phyloP scores from a whole-genome alignment of 2,329 filamentous ascomycete species.

The Sporothrix euskadiensis region DNA sequence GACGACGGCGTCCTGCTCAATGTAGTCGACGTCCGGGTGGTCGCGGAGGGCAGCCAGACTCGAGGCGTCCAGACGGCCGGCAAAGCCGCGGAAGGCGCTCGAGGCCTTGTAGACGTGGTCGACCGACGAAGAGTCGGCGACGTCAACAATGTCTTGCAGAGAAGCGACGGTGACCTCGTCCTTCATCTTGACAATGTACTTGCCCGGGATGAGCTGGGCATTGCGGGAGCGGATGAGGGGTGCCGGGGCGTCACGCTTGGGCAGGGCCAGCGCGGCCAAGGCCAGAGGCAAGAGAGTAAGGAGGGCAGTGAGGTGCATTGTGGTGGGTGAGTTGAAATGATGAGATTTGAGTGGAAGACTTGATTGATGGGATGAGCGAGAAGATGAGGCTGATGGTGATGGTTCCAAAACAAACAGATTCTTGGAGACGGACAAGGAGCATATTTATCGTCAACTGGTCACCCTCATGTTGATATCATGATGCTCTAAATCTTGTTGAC shows the following conservation, averaged over 20 bases:
- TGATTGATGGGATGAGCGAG: background rate
- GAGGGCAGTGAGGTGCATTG: conserved; percentile 43
- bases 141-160: conserved; percentile 36
- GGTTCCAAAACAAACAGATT: background rate
- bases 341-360: background rate
- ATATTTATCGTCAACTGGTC: background rate
- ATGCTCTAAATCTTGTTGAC: background rate
- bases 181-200: conserved; percentile 51
- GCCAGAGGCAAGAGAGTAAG: conserved; percentile 43
- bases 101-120: conserved; percentile 36
- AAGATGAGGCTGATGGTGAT: background rate
- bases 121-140: conserved; percentile 27
- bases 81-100: conserved; percentile 38
- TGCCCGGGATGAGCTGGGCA: conserved; percentile 42
- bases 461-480: background rate
- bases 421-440: background rate
- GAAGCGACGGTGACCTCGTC: conserved; percentile 37
- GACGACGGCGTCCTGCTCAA: conserved; percentile 39
- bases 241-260: conserved; percentile 35
- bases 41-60: conserved; percentile 34
- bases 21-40: conserved; percentile 38
- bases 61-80: conserved; percentile 34
- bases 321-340: conserved; percentile 31
- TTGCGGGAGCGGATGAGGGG: conserved; percentile 43
- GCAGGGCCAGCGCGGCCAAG: conserved; percentile 39